Conservation (phyloP, 2,329 filamentous ascomycete genomes). For the Fusarium brachygibbosum region DNA sequence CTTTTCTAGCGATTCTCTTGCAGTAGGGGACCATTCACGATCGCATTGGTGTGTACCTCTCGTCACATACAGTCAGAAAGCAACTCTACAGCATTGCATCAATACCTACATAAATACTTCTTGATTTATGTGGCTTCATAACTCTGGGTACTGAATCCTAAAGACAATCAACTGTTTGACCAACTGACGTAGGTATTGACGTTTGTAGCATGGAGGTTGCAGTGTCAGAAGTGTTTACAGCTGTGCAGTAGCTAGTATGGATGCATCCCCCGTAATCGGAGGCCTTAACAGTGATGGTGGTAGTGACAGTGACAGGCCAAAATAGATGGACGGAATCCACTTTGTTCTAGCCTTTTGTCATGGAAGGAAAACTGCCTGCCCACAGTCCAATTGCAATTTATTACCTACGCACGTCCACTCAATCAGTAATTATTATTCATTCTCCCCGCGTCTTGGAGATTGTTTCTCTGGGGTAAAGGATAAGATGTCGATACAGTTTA, state of each 20-base stretch:
- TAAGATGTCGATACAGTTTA: background rate
- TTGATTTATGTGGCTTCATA: background rate
- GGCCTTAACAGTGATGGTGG: background rate
- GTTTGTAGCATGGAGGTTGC: background rate
- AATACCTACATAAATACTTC: background rate
- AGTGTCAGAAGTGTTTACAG: background rate
- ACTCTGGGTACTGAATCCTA: background rate
- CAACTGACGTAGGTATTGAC: background rate
- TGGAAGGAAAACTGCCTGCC: slow-evolving; percentile 24
- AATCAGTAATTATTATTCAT: slow-evolving; percentile 26
- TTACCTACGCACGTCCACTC: slow-evolving; percentile 4
- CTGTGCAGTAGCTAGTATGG: background rate
- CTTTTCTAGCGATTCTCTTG: slow-evolving; percentile 19
- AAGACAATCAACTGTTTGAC: background rate
- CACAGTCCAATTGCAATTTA: background rate
- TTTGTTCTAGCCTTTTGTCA: slow-evolving; percentile 41
- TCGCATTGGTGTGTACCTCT: slow-evolving; percentile 31
- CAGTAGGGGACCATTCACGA: slow-evolving; percentile 7
- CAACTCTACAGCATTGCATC: background rate
- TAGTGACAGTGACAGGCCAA: background rate
- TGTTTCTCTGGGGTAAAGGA: slow-evolving; percentile 40
- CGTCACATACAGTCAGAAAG: slow-evolving; percentile 5
- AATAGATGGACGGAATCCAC: slow-evolving; percentile 22
- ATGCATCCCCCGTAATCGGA: slow-evolving; percentile 30
- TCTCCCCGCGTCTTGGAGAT: slow-evolving; percentile 24